Conservation (phyloP, 345 rosid genomes). For the Pelargonium nanum region DNA sequence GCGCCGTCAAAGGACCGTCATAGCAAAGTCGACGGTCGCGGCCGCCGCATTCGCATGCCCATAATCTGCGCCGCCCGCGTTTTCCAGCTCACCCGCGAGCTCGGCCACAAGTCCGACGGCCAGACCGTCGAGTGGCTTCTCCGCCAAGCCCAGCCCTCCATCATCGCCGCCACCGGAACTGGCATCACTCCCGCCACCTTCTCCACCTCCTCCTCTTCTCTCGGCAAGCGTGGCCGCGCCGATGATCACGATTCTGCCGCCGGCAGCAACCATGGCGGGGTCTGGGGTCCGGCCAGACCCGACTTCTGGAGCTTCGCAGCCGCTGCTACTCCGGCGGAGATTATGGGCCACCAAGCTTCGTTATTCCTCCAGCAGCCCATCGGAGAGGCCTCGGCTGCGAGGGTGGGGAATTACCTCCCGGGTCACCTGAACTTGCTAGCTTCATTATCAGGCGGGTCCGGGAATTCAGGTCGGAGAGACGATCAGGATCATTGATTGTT, state of each 20-base stretch:
- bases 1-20: slow-evolving; percentile 96
- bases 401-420: slow-evolving; percentile 72
- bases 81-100: too few species aligned
- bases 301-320: slow-evolving; percentile 94
- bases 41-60: slow-evolving; percentile 95
- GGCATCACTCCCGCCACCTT: slow-evolving; percentile 94
- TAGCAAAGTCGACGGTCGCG: slow-evolving; percentile 96
- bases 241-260: slow-evolving; percentile 24
- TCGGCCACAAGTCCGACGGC: slow-evolving; percentile 97
- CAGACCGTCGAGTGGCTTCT: slow-evolving; percentile 98
- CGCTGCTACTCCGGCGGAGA: slow-evolving; percentile 48
- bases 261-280: slow-evolving; percentile 11
- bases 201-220: slow-evolving; percentile 70
- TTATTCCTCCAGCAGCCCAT: slow-evolving; percentile 67
- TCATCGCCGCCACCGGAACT: slow-evolving; percentile 93
- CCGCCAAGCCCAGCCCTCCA: slow-evolving; percentile 98
- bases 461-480: slow-evolving; percentile 54
- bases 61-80: slow-evolving; percentile 97
- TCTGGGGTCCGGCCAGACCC: slow-evolving; percentile 27
- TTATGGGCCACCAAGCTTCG: slow-evolving; percentile 50
- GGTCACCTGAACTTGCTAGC: slow-evolving; percentile 82
- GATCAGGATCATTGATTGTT: slow-evolving; percentile 45
- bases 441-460: slow-evolving; percentile 76
- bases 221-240: slow-evolving; percentile 69
- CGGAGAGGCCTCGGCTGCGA: slow-evolving; percentile 93